Evolutionary conservation across 768 basidiomycete genomes (phyloP), one percentile per base, ranked within the genome.

Genomic region (Amylocystis lapponica): DNA sequence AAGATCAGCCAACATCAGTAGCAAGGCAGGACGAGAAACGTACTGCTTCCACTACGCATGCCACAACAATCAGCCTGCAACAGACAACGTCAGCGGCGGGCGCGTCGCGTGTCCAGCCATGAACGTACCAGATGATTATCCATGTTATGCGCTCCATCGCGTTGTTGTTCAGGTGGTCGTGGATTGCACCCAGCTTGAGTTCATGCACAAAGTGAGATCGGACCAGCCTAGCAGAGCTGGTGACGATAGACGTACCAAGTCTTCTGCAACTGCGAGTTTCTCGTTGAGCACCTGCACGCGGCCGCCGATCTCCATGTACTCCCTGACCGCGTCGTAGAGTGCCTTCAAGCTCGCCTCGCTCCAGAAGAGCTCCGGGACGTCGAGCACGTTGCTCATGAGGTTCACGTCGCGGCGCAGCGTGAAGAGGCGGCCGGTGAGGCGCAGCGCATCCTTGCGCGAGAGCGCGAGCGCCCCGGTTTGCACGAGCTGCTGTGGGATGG

Each of bases 281-380:
- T 95, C 93, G 58, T 94, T 95, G 51, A 97, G 63, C 10, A 82
- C 85, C 58, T 83, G 78, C 23, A 94, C 91, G 27, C 94, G 65
- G 4, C 74, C 78, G 27, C 78, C 80, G 40, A 96, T 91, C 63
- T 97, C 94, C 76, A 96, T 90, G 57, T 97, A 97, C 53, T 93
- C 93, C 44, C 91, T 71, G 36, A 94, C 91, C 0, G 92, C 91
- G 52, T 92, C 89, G 57, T 97, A 97, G 27, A 97, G 63, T 22
- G 81, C 85, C 55, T 86, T 86, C 53, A 95, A 66, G 51, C 86
- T 92, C 10, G 91, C 92, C 58, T 95, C 93, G 39, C 81, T 83
- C 94, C 93, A 96, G 63, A 97, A 97, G 35, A 97, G 65, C 57
- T 93, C 91, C 1, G 93, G 93, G 5, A 90, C 84, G 57, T 97